phyloP scores from a whole-genome alignment of 192 early-diverging fungal genomes.

The Coemansia sp. region DNA sequence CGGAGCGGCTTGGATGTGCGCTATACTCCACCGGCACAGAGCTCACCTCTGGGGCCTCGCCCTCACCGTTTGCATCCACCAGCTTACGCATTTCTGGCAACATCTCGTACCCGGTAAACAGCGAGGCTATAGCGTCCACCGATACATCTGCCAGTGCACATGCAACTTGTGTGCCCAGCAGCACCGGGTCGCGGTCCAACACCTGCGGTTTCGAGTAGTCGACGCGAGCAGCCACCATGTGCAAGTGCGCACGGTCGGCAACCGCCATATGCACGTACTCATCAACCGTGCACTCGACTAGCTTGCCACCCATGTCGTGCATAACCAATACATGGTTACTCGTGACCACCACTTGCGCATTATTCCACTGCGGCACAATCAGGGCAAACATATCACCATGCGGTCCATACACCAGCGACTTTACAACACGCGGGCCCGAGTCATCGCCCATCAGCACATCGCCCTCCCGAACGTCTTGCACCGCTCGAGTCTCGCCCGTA shows the following conservation, averaged over 20 bases:
- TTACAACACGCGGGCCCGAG: constrained; percentile 45
- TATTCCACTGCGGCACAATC: constrained; percentile 20
- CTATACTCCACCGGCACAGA: constrained; percentile 6
- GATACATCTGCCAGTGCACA: neutral
- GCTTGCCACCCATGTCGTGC: neutral
- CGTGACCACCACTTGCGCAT: constrained; percentile 19
- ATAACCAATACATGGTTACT: constrained; percentile 44
- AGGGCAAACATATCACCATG: constrained; percentile 31
- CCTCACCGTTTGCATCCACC: neutral
- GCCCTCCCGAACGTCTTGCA: constrained; percentile 44
- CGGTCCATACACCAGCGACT: constrained; percentile 27
- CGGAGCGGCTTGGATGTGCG: constrained; percentile 12
- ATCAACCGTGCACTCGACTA: constrained; percentile 15
- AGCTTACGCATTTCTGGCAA: neutral
- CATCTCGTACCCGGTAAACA: neutral
- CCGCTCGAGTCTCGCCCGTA: constrained; percentile 38
- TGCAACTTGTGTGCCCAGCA: constrained; percentile 14
- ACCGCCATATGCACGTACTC: constrained; percentile 15
- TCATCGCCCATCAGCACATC: constrained; percentile 58
- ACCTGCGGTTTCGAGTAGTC: constrained; percentile 1
- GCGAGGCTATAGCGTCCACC: neutral
- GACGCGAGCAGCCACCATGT: constrained; percentile 22
- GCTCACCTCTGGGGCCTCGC: neutral
- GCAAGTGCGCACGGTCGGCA: constrained; percentile 2
- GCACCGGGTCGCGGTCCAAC: constrained; percentile 18